Evolutionary conservation across 129 eudicot species (phyloP), one percentile per base, ranked within the genome.

Genomic region (Mikania micrantha): DNA sequence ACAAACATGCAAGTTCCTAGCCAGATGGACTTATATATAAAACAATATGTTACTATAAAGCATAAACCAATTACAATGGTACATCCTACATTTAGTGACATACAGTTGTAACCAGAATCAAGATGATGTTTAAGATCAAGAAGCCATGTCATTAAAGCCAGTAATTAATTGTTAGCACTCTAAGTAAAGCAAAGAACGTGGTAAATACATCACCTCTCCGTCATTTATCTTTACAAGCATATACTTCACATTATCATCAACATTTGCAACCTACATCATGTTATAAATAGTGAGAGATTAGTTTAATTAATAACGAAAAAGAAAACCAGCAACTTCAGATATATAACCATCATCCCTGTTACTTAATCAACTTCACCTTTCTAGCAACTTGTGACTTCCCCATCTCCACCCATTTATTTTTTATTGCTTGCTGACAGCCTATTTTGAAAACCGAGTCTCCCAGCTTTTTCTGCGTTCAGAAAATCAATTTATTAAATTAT

Each of bases 401-500:
- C 78, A 85, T 83, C 79, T 85, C 95, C 56, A 90, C 79, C 99
- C 99, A 94, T 61, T 79, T 81, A 70, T 94, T 94, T 64, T 90
- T 89, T 64, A 79, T 84, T 9, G 95, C 96, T 71, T 94, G 95
- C 62, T 67, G 67, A 41, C 69, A 29, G 54, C 97, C 97, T 53
- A 89, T 87, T 77, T 78, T 79, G 71, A 74, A 85, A 59, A 87
- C 59, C 0, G 84, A 22, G 48, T 87, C 74, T 53, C 87, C 85
- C 77, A 90, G 9, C 77, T 87, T 87, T 35, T 70, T 84, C 99
- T 94, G 95, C 86, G 76, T 35, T 69, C 64, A 6, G 77, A 71
- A 63, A 17, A 57, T 16, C 44, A 69, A 24, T 24, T 61, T 17
- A 69, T 63, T 53, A 22, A 69, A 40, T 69, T 73, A 42, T 53